Percentiles rank a stretch among this genome's conserved stretches.
Evolutionary conservation across 2,329 filamentous ascomycete species (phyloP).

Genomic region (Trichoderma sp.): DNA sequence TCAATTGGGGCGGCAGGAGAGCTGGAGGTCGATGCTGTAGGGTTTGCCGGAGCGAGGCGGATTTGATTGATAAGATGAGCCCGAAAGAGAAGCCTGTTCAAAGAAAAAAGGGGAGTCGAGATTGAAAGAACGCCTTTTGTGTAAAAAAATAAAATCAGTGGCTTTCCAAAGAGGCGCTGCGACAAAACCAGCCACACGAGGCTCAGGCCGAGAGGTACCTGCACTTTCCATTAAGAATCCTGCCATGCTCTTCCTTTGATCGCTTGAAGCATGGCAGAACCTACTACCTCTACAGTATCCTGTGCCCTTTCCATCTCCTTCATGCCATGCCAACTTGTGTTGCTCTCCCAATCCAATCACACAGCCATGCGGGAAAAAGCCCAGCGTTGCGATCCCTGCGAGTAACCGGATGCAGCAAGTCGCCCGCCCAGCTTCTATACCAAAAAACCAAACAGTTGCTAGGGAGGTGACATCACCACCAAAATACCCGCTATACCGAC

Average conservation of each 20-base stretch:
- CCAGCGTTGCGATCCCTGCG: neutral
- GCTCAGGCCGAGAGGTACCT: neutral
- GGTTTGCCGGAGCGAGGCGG: neutral
- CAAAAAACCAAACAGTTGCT: neutral
- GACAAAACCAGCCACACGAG: constrained; percentile 4
- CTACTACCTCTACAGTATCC: too few species aligned
- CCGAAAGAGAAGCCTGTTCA: neutral
- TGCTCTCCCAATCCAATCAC: too few species aligned
- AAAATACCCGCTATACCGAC: constrained; percentile 3
- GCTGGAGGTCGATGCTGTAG: neutral
- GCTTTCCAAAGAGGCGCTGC: neutral
- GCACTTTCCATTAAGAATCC: neutral
- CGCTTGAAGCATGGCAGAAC: neutral
- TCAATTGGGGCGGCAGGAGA: neutral
- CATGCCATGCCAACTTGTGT: neutral
- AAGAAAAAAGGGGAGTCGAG: neutral
- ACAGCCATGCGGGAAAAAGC: neutral
- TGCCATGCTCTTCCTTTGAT: neutral
- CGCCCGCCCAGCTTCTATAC: neutral
- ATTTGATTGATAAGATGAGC: neutral
- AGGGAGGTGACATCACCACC: constrained; percentile 11
- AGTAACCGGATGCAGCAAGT: constrained; percentile 5
- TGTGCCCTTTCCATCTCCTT: too few species aligned
- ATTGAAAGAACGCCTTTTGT: neutral
- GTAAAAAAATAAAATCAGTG: neutral